Base-by-base conservation (phyloP, 495 filamentous ascomycete genomes). In the Penicillium macrosclerotiorum region DNA sequence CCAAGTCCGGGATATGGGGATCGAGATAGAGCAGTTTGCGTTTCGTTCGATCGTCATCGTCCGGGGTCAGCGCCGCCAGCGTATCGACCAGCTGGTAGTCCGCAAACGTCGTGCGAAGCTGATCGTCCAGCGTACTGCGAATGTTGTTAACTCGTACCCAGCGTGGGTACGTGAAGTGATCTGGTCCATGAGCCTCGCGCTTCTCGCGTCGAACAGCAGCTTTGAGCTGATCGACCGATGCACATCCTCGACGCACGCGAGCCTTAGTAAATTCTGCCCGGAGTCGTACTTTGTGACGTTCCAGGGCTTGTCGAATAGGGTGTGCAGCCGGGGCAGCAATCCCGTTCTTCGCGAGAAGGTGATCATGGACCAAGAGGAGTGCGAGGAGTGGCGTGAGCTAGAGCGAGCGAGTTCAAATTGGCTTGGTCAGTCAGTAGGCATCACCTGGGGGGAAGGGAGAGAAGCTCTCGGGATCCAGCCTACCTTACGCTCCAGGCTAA, bases 141-240 rank as follows among this genome's bases (percentile, higher is more conserved):
- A 96, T 63, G 3, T 83, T 80, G 54, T 97, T 98, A 22, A 97
- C 75, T 3, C 93, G 81, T 5, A 94, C 81, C 93, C 93, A 98
- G 36, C 92, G 81, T 1, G 90, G 90, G 58, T 90, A 71, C 72
- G 62, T 49, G 8, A 61, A 59, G 8, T 51, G 40, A 9, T 36
- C 34, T 1, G 42, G 34, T 0, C 49, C 55, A 38, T 59, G 42
- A 0, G 60, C 57, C 2, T 59, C 57, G 9, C 56, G 36, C 45
- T 65, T 67, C 47, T 69, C 65, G 56, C 35, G 67, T 40, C 50
- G 72, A 8, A 95, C 61, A 12, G 73, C 65, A 8, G 71, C 68
- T 37, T 81, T 78, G 37, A 95, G 71, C 3, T 75, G 75, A 9
- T 84, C 79, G 12, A 89, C 42, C 0, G 83, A 80, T 0, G 81